Evolutionary conservation across 208 protist species (phyloP), one percentile per base, ranked within the genome.

Genomic region (Acanthamoeba lenticulata): DNA sequence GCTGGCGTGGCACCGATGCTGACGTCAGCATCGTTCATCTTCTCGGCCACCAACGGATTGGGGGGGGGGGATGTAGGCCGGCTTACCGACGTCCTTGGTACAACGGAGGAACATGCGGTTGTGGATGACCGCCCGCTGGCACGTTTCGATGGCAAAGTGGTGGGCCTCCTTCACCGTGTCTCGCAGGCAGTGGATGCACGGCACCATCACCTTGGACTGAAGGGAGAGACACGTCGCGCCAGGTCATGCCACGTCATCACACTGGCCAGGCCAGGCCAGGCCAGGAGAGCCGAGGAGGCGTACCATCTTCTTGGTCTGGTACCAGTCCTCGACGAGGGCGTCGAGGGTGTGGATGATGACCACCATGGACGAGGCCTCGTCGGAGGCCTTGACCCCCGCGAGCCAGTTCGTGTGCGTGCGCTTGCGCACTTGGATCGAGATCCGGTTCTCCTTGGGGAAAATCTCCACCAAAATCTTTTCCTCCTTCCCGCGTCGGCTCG

Each of bases 241-340:
- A n/a, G n/a, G n/a, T n/a, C n/a, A n/a, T n/a, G n/a, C n/a, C n/a
- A n/a, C n/a, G n/a, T n/a, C n/a, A n/a, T n/a, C n/a, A n/a, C n/a
- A n/a, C n/a, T n/a, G n/a, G n/a, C n/a, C n/a, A n/a, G n/a, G n/a
- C n/a, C n/a, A n/a, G n/a, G n/a, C n/a, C n/a, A n/a, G n/a, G n/a
- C n/a, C n/a, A n/a, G n/a, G n/a, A n/a, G n/a, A n/a, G n/a, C n/a
- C n/a, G n/a, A n/a, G n/a, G n/a, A n/a, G n/a, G 5, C 13, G 74
- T 85, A 85, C 74, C 74, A 85, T 85, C 24, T 85, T 85, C 74
- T 85, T 85, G 44, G 74, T 85, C 44, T 85, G 74, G 52, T 90
- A 90, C 83, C 83, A 90, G 27, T 90, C 83, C 52, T 90, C 57
- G 83, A 90, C 57, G 19, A 90, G 83, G 21, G 83, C 57, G 34